A percentile compares a stretch with the other conserved stretches of the same genome.
Conservation (phyloP, 768 basidiomycete species). For the Russula compacta region DNA sequence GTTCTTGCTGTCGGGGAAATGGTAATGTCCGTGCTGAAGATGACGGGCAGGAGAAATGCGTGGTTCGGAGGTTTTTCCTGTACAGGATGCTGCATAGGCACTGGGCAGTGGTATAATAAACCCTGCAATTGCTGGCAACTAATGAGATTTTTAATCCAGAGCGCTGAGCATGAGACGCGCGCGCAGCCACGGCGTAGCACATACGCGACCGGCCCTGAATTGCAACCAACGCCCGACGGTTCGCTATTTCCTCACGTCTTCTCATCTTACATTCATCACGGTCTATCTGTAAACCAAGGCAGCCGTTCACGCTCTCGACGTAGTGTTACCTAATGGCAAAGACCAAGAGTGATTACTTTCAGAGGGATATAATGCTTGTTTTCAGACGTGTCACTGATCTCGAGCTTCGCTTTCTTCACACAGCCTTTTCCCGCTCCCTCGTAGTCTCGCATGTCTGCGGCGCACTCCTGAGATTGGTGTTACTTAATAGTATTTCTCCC, state of each 20-base stretch:
- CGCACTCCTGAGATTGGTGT: neutral
- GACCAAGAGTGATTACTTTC: conserved; percentile 48
- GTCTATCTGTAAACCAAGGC: conserved; percentile 64
- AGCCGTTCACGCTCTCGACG: conserved; percentile 34
- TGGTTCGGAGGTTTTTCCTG: no score
- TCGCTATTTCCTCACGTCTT: neutral
- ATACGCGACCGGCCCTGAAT: conserved; percentile 23
- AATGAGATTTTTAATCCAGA: no score
- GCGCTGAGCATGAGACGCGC: no score
- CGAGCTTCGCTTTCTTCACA: conserved; percentile 43
- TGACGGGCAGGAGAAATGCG: no score
- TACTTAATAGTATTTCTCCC: neutral
- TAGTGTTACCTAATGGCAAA: conserved; percentile 67
- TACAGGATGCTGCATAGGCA: no score
- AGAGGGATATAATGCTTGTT: conserved; percentile 66
- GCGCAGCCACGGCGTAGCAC: no score
- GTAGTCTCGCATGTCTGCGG: neutral
- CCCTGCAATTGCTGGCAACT: no score
- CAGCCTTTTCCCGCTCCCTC: conserved; percentile 21
- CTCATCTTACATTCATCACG: conserved; percentile 39
- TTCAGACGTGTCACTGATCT: conserved; percentile 24
- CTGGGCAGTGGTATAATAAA: no score
- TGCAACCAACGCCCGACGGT: neutral
- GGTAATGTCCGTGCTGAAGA: no score
- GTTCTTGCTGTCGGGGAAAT: no score